Evolutionary conservation across 306 rosid genomes (phyloP).

Genomic region (Clitoria ternatea): DNA sequence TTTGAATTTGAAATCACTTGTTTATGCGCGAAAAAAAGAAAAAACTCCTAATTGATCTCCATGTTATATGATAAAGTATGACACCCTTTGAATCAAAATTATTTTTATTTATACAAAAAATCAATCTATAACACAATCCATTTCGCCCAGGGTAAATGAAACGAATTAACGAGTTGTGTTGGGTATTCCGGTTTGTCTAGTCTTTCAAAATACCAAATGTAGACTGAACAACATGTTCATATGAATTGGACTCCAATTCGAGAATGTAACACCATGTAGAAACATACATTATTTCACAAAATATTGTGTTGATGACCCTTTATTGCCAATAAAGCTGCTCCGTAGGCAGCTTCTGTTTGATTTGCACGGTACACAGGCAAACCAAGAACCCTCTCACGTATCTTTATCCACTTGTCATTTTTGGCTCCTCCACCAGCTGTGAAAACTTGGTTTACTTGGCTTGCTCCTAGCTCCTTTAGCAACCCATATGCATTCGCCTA

Average conservation of each 20-base stretch:
- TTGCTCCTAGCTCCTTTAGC: slow-evolving; percentile 76
- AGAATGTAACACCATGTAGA: neutral
- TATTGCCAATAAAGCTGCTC: slow-evolving; percentile 83
- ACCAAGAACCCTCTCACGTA: slow-evolving; percentile 79
- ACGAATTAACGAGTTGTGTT: neutral
- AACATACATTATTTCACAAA: neutral
- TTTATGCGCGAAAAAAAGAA: too few species aligned
- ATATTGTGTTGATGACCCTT: slow-evolving; percentile 46
- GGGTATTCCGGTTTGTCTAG: neutral
- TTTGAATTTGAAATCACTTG: too few species aligned
- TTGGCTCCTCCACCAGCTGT: slow-evolving; percentile 85
- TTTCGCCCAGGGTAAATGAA: neutral
- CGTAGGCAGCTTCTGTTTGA: slow-evolving; percentile 87
- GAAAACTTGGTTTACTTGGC: slow-evolving; percentile 64
- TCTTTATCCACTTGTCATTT: slow-evolving; percentile 75
- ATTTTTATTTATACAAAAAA: too few species aligned
- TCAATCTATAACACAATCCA: too few species aligned
- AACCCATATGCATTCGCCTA: slow-evolving; percentile 73
- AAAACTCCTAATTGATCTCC: too few species aligned
- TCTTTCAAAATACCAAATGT: neutral
- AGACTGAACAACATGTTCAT: neutral
- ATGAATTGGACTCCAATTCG: neutral
- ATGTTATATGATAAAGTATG: too few species aligned
- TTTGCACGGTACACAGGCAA: slow-evolving; percentile 64
- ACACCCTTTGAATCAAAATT: too few species aligned